These are phyloP conservation scores for Apocynum venetum DNA, from an alignment of 257 asterid genomes.

Conservation along the genomic window DNA sequence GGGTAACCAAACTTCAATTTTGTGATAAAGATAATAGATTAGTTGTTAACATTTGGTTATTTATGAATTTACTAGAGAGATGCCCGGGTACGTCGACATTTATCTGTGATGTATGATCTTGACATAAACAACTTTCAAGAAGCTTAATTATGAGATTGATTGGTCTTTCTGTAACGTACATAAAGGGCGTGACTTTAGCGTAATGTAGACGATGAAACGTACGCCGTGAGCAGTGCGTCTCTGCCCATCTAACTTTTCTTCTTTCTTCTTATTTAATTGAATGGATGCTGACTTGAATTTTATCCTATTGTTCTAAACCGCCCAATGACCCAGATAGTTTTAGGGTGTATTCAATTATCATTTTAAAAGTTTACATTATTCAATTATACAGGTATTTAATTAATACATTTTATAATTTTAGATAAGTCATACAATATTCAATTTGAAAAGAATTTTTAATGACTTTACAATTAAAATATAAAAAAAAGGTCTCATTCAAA, in stretches of 20 bases:
- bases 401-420: no score
- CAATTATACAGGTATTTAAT: no score
- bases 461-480: no score
- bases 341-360: not conserved
- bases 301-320: not conserved
- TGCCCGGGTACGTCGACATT: not conserved
- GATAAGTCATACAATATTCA: no score
- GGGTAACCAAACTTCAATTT: constrained; percentile 4
- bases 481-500: no score
- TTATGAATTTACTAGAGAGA: not conserved
- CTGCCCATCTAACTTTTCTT: not conserved
- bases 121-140: not conserved
- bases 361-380: no score
- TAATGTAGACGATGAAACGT: not conserved
- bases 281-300: not conserved
- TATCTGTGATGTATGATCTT: not conserved
- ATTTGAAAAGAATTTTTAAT: no score
- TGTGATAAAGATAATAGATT: not conserved
- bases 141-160: not conserved
- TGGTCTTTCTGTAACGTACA: not conserved
- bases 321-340: not conserved
- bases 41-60: not conserved
- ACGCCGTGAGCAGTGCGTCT: not conserved
- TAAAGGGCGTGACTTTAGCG: not conserved
- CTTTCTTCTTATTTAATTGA: not conserved